Conservation (phyloP, 495 filamentous ascomycete species). For the Annulohypoxylon nitens region DNA sequence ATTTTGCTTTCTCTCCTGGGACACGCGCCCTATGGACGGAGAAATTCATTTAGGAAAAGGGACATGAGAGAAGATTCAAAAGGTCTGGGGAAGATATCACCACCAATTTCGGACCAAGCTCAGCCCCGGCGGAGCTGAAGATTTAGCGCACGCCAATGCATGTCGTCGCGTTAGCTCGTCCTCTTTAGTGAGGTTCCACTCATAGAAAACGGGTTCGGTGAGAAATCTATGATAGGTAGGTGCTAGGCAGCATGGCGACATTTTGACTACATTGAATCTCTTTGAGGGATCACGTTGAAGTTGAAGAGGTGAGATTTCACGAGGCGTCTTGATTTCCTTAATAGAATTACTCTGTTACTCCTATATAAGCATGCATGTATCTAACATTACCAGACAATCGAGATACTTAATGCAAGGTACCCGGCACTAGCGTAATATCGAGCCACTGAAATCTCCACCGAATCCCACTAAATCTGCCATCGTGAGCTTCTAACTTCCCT, state of each 20-base stretch:
- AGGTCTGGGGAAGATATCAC: neutral
- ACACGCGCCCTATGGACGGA: neutral
- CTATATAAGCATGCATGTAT: slow-evolving; percentile 5
- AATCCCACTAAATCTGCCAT: slow-evolving; percentile 12
- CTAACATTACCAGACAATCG: neutral
- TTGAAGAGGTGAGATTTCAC: neutral
- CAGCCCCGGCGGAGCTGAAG: slow-evolving; percentile 38
- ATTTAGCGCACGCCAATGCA: slow-evolving; percentile 25
- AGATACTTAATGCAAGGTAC: slow-evolving; percentile 43
- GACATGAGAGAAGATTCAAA: neutral
- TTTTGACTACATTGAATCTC: neutral
- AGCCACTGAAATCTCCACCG: slow-evolving; percentile 1
- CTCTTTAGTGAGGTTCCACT: slow-evolving; percentile 9
- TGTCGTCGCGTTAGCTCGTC: slow-evolving; percentile 11
- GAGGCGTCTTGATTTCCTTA: neutral
- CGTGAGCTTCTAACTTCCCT: neutral
- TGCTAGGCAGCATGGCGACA: neutral
- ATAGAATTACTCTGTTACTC: neutral
- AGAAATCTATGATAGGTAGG: neutral
- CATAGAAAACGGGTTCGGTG: neutral
- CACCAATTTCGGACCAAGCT: slow-evolving; percentile 4
- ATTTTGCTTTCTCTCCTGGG: slow-evolving; percentile 20
- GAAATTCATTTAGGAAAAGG: neutral
- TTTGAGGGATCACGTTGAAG: neutral
- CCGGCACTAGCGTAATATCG: slow-evolving; percentile 28